Evolutionary conservation across 1,284 basidiomycete species (phyloP).

Genomic region (Lentinus polychrous): DNA sequence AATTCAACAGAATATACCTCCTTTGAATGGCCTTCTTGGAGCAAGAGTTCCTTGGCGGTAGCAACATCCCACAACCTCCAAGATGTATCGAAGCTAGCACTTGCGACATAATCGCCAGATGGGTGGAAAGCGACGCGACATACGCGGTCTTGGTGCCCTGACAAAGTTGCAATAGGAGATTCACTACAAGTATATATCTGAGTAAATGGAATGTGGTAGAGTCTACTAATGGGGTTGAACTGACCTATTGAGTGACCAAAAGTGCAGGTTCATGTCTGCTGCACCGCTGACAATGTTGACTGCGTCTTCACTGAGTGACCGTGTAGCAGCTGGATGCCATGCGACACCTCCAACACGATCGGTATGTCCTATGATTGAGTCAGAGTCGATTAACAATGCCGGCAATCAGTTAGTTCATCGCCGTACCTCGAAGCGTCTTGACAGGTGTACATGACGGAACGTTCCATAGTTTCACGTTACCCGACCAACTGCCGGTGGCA

Average conservation of each 20-base stretch:
- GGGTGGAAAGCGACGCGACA: conserved; percentile 96
- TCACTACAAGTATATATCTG: conserved; percentile 41
- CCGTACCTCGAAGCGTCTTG: conserved; percentile 61
- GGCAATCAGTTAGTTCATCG: not conserved
- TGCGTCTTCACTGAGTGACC: conserved; percentile 60
- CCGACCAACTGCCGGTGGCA: conserved; percentile 95
- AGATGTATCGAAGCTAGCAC: conserved; percentile 96
- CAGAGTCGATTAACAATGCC: not conserved
- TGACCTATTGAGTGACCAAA: conserved; percentile 87
- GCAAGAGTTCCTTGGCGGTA: conserved; percentile 73
- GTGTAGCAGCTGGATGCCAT: conserved; percentile 94
- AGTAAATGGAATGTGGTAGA: not conserved
- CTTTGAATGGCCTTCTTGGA: conserved; percentile 97
- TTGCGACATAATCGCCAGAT: conserved; percentile 87
- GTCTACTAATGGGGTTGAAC: conserved; percentile 12
- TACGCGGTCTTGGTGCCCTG: conserved; percentile 87
- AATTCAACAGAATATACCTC: conserved; percentile 96
- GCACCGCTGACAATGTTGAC: conserved; percentile 91
- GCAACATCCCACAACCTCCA: conserved; percentile 96
- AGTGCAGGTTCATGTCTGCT: conserved; percentile 77
- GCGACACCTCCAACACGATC: conserved; percentile 94
- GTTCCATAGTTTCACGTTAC: conserved; percentile 91
- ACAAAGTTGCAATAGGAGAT: conserved; percentile 72
- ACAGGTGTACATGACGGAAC: conserved; percentile 83
- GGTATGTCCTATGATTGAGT: conserved; percentile 57